phyloP scores from a whole-genome alignment of 495 filamentous ascomycete species.

The Talaromyces borbonicus region DNA sequence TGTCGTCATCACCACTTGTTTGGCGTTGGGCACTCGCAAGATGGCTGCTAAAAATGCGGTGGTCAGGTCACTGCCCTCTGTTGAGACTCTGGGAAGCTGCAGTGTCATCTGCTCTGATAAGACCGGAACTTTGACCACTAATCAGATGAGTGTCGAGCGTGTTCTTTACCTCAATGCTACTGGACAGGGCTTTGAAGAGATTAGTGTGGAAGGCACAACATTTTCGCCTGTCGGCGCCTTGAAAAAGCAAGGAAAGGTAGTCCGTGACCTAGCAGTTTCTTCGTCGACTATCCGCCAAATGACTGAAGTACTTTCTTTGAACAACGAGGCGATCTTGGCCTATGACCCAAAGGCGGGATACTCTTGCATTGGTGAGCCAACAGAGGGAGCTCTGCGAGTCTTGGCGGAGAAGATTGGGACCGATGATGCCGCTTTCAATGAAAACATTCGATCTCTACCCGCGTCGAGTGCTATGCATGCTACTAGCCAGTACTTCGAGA shows the following conservation, averaged over 20 bases:
- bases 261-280: constrained; percentile 59
- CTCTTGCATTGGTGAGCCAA: constrained; percentile 88
- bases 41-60: constrained; percentile 99
- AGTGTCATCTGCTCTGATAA: constrained; percentile 99
- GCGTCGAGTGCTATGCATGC: constrained; percentile 56
- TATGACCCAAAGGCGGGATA: constrained; percentile 68
- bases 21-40: constrained; percentile 90
- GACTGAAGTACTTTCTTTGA: constrained; percentile 78
- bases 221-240: constrained; percentile 79
- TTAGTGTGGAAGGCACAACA: constrained; percentile 87
- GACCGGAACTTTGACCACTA: constrained; percentile 96
- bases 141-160: constrained; percentile 98
- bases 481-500: constrained; percentile 78
- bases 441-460: constrained; percentile 35
- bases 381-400: constrained; percentile 86
- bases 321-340: constrained; percentile 80
- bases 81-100: constrained; percentile 97
- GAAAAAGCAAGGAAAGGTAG: constrained; percentile 50
- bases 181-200: constrained; percentile 70
- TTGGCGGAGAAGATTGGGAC: constrained; percentile 92
- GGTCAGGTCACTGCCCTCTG: constrained; percentile 88
- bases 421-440: constrained; percentile 46
- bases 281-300: constrained; percentile 75
- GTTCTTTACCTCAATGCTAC: constrained; percentile 69
- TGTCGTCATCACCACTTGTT: constrained; percentile 94